phyloP scores from a whole-genome alignment of 2,329 filamentous ascomycete genomes.

The Ophiostoma populinum region DNA sequence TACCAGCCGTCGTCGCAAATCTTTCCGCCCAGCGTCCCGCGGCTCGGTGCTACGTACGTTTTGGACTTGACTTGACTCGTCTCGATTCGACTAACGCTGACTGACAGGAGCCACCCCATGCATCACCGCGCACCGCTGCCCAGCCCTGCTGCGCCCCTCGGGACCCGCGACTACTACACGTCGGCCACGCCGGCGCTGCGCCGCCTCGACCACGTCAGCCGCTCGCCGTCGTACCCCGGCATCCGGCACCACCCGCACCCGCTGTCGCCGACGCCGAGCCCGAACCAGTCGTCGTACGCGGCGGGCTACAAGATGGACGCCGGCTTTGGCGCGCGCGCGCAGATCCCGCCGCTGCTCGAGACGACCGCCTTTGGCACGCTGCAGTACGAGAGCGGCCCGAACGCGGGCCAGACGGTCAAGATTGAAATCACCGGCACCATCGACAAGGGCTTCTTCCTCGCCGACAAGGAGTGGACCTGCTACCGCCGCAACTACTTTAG shows the following conservation, averaged over 20 bases:
- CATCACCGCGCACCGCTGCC: constrained; percentile 36
- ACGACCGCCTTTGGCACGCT: constrained; percentile 41
- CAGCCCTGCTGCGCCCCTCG: constrained; percentile 30
- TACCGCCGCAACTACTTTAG: constrained; percentile 86
- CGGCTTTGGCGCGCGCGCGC: constrained; percentile 22
- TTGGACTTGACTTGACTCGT: too few species aligned
- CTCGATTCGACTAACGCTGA: too few species aligned
- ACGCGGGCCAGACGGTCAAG: constrained; percentile 34
- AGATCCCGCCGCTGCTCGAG: constrained; percentile 34
- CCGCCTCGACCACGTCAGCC: constrained; percentile 30
- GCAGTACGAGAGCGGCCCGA: constrained; percentile 36
- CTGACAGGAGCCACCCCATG: constrained; percentile 30
- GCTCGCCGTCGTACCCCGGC: constrained; percentile 33
- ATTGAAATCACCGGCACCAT: constrained; percentile 64
- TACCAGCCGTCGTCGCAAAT: constrained; percentile 25
- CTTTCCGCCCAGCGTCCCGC: constrained; percentile 31
- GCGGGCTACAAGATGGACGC: constrained; percentile 33
- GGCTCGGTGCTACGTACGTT: constrained; percentile 38
- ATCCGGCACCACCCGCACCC: constrained; percentile 33
- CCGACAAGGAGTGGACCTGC: constrained; percentile 76
- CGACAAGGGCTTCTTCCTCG: constrained; percentile 76
- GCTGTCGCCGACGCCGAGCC: constrained; percentile 34
- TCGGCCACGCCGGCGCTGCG: constrained; percentile 32
- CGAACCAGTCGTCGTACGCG: constrained; percentile 26
- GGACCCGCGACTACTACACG: constrained; percentile 35